A percentile compares a stretch with the other conserved stretches of the same genome.
These are phyloP conservation scores for Albatrellus ellisii DNA, from an alignment of 768 basidiomycete genomes.

Conservation along the genomic window DNA sequence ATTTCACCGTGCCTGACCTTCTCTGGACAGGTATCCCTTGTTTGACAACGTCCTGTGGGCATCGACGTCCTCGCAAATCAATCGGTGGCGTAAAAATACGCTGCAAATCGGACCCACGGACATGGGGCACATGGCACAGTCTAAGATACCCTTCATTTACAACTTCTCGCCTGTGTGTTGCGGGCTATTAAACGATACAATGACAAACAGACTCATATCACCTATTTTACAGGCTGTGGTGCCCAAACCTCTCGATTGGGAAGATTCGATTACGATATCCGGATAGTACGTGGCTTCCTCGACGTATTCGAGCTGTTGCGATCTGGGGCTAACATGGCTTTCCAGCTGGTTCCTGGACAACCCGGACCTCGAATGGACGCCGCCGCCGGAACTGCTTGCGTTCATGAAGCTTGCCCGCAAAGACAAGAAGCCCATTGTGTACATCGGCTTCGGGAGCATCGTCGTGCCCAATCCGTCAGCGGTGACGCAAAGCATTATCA, in stretches of 20 bases:
- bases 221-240: conserved; percentile 32
- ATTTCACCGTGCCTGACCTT: neutral
- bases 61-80: conserved; percentile 52
- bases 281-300: conserved; percentile 34
- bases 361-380: conserved; percentile 43
- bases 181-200: no score
- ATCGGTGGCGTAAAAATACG: conserved; percentile 44
- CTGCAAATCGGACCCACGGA: conserved; percentile 39
- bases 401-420: conserved; percentile 44
- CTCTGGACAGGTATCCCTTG: conserved; percentile 33
- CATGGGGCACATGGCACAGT: conserved; percentile 44
- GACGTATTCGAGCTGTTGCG: no score
- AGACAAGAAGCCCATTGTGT: conserved; percentile 49
- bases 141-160: conserved; percentile 52
- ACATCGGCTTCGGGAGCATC: conserved; percentile 62
- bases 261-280: conserved; percentile 39
- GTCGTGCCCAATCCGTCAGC: conserved; percentile 46
- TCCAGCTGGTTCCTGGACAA: conserved; percentile 54
- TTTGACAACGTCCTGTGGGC: conserved; percentile 60
- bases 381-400: conserved; percentile 32
- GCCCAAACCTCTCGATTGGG: conserved; percentile 60
- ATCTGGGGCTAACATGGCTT: conserved; percentile 2
- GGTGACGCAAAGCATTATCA: conserved; percentile 41
- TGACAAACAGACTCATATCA: neutral
- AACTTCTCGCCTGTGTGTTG: conserved; percentile 43